phyloP scores from a whole-genome alignment of 2,329 filamentous ascomycete genomes.

The Dendrostoma leiphaemia region DNA sequence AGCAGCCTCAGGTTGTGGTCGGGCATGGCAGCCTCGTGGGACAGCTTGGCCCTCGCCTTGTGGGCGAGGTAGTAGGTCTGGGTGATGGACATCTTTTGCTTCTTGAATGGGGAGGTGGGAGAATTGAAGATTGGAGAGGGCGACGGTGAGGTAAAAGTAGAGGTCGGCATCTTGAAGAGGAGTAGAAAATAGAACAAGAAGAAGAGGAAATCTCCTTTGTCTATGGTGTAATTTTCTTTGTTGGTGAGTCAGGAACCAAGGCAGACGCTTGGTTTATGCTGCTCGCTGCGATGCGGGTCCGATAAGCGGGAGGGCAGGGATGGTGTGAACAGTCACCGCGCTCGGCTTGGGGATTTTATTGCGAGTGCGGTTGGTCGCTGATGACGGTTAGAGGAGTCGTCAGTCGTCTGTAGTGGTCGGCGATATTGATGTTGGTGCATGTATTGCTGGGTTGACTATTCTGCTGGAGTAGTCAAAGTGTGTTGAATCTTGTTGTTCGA shows the following conservation, averaged over 20 bases:
- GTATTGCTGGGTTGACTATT: not conserved
- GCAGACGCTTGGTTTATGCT: not conserved
- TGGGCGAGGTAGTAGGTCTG: constrained; percentile 98
- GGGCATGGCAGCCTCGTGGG: constrained; percentile 80
- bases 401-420: not conserved
- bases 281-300: constrained; percentile 13
- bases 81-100: constrained; percentile 94
- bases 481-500: not conserved
- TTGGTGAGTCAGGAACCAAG: constrained; percentile 17
- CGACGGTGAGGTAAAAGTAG: constrained; percentile 17
- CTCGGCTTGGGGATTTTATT: too few species aligned
- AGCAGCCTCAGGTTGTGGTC: constrained; percentile 95
- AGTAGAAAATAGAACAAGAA: not conserved
- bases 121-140: constrained; percentile 32
- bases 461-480: not conserved
- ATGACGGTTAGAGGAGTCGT: too few species aligned
- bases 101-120: constrained; percentile 46
- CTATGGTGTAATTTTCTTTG: constrained; percentile 31
- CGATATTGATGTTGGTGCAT: not conserved
- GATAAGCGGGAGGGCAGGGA: constrained; percentile 10
- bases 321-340: constrained; percentile 12
- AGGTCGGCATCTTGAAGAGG: constrained; percentile 34
- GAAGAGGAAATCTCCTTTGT: constrained; percentile 20
- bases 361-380: not conserved
- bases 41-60: constrained; percentile 95